Conservation (phyloP, 2,329 filamentous ascomycete species). For the Blastomyces gilchristii region DNA sequence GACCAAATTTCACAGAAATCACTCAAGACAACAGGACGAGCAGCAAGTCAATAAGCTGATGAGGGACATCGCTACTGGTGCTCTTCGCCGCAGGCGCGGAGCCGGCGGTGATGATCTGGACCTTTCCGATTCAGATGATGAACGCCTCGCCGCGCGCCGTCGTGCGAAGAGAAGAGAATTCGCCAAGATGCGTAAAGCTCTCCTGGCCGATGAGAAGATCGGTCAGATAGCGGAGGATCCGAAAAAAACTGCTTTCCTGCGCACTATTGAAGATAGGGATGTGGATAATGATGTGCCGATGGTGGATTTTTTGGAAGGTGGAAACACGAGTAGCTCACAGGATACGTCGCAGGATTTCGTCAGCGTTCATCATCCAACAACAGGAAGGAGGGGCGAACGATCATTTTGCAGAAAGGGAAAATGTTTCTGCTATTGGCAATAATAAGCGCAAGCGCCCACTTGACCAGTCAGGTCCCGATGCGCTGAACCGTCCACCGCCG, state of each 20-base stretch:
- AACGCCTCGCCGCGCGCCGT: slow-evolving; percentile 58
- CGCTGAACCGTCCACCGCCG: slow-evolving; percentile 44
- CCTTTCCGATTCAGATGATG: slow-evolving; percentile 84
- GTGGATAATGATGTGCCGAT: slow-evolving; percentile 48
- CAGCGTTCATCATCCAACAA: not conserved
- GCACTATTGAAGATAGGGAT: slow-evolving; percentile 75
- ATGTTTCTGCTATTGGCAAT: slow-evolving; percentile 27
- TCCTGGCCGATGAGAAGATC: slow-evolving; percentile 80
- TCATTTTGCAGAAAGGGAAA: slow-evolving; percentile 15
- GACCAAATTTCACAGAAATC: slow-evolving; percentile 49
- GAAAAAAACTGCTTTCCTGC: slow-evolving; percentile 81
- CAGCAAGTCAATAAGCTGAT: slow-evolving; percentile 83
- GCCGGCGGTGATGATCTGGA: slow-evolving; percentile 65
- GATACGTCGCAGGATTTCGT: slow-evolving; percentile 15
- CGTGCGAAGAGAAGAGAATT: slow-evolving; percentile 80
- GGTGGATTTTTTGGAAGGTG: slow-evolving; percentile 54
- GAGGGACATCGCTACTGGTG: slow-evolving; percentile 84
- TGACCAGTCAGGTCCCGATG: slow-evolving; percentile 32
- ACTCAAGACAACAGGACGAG: slow-evolving; percentile 69
- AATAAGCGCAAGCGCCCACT: slow-evolving; percentile 25
- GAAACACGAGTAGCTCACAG: slow-evolving; percentile 17
- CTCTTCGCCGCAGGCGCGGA: slow-evolving; percentile 67
- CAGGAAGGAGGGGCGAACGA: slow-evolving; percentile 3
- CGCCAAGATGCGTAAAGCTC: slow-evolving; percentile 78
- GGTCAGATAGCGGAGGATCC: slow-evolving; percentile 83